Base-by-base conservation (phyloP, 306 rosid genomes). In the Alnus glutinosa region DNA sequence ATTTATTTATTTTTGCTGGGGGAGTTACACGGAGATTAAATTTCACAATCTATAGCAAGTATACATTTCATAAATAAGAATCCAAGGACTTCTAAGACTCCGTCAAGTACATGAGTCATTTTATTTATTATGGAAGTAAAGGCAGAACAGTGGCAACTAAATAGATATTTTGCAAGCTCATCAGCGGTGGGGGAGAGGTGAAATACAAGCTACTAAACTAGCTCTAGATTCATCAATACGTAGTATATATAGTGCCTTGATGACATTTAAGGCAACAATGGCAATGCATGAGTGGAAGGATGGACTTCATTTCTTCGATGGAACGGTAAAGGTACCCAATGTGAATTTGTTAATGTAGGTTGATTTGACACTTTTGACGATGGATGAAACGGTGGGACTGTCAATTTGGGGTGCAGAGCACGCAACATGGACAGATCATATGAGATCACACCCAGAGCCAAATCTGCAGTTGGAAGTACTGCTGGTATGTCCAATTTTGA, bases 261-360 rank as follows among this genome's bases (percentile, higher is more conserved):
- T 42, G 7, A 42, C 46, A 42, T 7, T 42, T 42, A 42, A 42
- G 46, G 46, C 46, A 42, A 42, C 7, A 42, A 1, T 42, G 46
- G 46, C 46, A 42, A 42, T 42, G 46, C 1, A 5, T 0, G 46
- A 42, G 7, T 42, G 1, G 46, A 42, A 42, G 36, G 36, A 1
- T 42, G 7, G 46, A 6, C 46, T 4, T 42, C 7, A 4, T 42
- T 42, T 5, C 1, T 42, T 5, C 46, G 46, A 0, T 42, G 46
- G 0, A 5, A 1, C 46, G 46, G 46, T 7, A 42, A 42, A 42
- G 46, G 46, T 42, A 42, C 7, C 46, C 46, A 42, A 42, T 8
- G 52, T 50, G 83, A 13, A n/a, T 71, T 66, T 78, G 83, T 79
- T 28, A 76, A 68, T 4, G 83, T 49, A 18, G 84, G 80, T 1